Conservation (phyloP, 352 stramenopile species). For the Lagenidium giganteum region DNA sequence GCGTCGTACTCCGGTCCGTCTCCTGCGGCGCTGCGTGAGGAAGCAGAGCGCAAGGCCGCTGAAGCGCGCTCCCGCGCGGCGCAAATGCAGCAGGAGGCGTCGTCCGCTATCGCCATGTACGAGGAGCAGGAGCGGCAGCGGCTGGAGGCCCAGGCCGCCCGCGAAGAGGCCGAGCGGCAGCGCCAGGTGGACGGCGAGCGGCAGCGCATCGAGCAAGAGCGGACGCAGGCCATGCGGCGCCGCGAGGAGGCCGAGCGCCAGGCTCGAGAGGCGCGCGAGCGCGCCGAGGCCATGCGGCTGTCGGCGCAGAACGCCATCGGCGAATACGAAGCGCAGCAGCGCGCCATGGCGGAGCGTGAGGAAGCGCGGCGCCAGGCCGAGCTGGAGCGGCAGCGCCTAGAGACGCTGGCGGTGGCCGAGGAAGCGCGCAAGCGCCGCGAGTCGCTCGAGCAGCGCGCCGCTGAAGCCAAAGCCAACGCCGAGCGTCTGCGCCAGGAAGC, state of each 20-base stretch:
- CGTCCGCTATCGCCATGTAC: slow-evolving; percentile 32
- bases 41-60: slow-evolving; percentile 38
- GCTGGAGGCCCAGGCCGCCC: slow-evolving; percentile 22
- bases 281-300: slow-evolving; percentile 50
- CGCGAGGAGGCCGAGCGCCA: slow-evolving; percentile 54
- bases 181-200: slow-evolving; percentile 29
- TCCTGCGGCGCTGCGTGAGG: slow-evolving; percentile 24
- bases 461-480: slow-evolving; percentile 46
- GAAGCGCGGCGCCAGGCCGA: slow-evolving; percentile 54
- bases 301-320: slow-evolving; percentile 55
- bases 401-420: slow-evolving; percentile 53
- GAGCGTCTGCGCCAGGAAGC: slow-evolving; percentile 54
- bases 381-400: slow-evolving; percentile 50
- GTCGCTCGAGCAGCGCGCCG: slow-evolving; percentile 44
- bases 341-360: slow-evolving; percentile 48
- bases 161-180: slow-evolving; percentile 22
- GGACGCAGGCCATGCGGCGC: slow-evolving; percentile 33
- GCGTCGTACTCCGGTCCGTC: neutral
- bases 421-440: slow-evolving; percentile 44
- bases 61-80: slow-evolving; percentile 39
- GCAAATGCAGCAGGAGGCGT: slow-evolving; percentile 32
- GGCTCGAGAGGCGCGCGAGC: slow-evolving; percentile 55
- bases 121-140: slow-evolving; percentile 45
- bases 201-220: slow-evolving; percentile 41
- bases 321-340: slow-evolving; percentile 65